A percentile compares a stretch with the other conserved stretches of the same genome.
Conservation (phyloP, 1,284 basidiomycete genomes). For the Paramarasmius palmivorus region DNA sequence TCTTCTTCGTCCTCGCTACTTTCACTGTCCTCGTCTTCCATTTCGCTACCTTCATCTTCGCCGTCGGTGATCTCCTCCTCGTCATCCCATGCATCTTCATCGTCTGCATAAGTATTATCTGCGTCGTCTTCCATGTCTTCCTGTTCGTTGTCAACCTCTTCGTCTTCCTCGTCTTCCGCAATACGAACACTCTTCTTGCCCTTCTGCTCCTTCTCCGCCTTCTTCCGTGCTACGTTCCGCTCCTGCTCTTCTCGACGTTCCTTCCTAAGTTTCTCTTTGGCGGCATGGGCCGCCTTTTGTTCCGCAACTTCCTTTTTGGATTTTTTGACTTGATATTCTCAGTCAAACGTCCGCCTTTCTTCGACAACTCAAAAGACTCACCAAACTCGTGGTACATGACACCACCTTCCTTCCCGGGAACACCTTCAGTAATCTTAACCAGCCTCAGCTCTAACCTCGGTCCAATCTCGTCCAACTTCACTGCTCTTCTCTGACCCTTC, state of each 20-base stretch:
- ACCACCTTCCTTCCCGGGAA: slow-evolving; percentile 84
- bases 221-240: slow-evolving; percentile 83
- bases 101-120: slow-evolving; percentile 38
- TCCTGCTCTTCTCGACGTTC: slow-evolving; percentile 86
- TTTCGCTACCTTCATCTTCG: slow-evolving; percentile 52
- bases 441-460: slow-evolving; percentile 92
- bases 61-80: slow-evolving; percentile 67
- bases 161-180: slow-evolving; percentile 36
- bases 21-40: slow-evolving; percentile 37
- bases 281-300: slow-evolving; percentile 74
- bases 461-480: slow-evolving; percentile 91
- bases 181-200: slow-evolving; percentile 28
- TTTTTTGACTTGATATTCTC: slow-evolving; percentile 70
- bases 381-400: slow-evolving; percentile 93
- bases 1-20: slow-evolving; percentile 42
- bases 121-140: slow-evolving; percentile 39
- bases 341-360: slow-evolving; percentile 10
- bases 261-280: slow-evolving; percentile 72
- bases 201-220: slow-evolving; percentile 43
- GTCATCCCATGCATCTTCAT: slow-evolving; percentile 56
- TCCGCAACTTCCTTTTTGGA: slow-evolving; percentile 68
- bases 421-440: slow-evolving; percentile 95
- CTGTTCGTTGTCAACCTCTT: slow-evolving; percentile 33
- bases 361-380: slow-evolving; percentile 35
- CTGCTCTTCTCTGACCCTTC: slow-evolving; percentile 88